These are phyloP conservation scores for Paracoccidioides lutzii DNA, from an alignment of 2,329 filamentous ascomycete species.

Conservation along the genomic window DNA sequence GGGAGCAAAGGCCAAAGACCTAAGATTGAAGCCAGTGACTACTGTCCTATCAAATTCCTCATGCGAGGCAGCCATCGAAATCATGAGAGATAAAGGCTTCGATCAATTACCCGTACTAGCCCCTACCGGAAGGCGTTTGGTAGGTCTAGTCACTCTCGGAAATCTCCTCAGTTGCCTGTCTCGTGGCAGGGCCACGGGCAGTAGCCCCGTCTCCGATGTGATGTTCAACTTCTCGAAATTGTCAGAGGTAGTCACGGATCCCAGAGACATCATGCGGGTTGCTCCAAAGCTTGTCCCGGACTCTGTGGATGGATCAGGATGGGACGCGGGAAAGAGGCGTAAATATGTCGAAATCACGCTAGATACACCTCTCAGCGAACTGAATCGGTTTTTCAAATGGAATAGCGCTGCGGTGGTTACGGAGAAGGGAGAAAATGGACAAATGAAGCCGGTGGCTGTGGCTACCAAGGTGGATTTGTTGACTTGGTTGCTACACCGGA, in stretches of 20 bases:
- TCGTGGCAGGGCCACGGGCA: conserved; percentile 60
- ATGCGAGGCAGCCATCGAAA: conserved; percentile 84
- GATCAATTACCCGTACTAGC: conserved; percentile 89
- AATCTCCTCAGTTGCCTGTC: conserved; percentile 89
- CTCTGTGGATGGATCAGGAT: background rate
- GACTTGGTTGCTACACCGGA: conserved; percentile 73
- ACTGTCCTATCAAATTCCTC: conserved; percentile 59
- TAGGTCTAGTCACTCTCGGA: conserved; percentile 85
- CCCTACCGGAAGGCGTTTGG: conserved; percentile 56
- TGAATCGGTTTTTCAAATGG: conserved; percentile 95
- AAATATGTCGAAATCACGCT: conserved; percentile 90
- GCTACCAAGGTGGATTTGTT: conserved; percentile 95
- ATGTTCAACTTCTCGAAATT: conserved; percentile 95
- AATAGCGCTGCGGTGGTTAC: conserved; percentile 94
- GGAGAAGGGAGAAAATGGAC: conserved; percentile 50
- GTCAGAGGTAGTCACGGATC: conserved; percentile 82
- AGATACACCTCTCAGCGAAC: conserved; percentile 68
- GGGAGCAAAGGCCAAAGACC: conserved; percentile 63
- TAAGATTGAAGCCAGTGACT: conserved; percentile 87
- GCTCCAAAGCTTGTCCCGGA: background rate
- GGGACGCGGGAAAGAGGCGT: conserved; percentile 35
- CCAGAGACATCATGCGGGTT: conserved; percentile 43
- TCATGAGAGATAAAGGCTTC: conserved; percentile 96
- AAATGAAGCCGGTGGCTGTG: conserved; percentile 69
- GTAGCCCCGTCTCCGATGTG: conserved; percentile 65